Base-by-base conservation (phyloP, 1,139 yeast species). In the Sugiyamaella xylanicola region DNA sequence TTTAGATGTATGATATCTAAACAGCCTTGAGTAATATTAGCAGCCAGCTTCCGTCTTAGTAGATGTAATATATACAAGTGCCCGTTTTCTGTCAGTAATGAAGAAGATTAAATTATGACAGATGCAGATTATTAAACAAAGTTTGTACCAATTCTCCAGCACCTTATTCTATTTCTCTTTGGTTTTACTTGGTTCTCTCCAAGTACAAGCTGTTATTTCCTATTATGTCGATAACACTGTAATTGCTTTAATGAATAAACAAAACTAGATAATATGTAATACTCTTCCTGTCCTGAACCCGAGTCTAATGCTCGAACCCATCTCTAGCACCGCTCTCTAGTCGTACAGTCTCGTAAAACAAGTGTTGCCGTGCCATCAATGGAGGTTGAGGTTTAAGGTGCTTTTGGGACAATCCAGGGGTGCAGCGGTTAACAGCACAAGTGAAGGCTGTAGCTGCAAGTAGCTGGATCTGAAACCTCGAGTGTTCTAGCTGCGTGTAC, bases 381-480 rank as follows among this genome's bases (percentile, higher is more conserved):
- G 37, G 37, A 32, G 37, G 37, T 32, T 32, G 37, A 32, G 37
- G 37, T 32, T 11, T 32, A 32, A 32, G 37, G 37, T 11, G 37
- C 15, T 32, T 32, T 32, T 32, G 37, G 37, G 37, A 32, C 37
- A 32, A 32, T 32, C 37, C 37, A 32, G 37, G 37, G 37, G 37
- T 32, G 37, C 37, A 32, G 37, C 37, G 37, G 15, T 8, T n/a
- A n/a, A 7, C 13, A 32, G 37, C 15, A 32, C 15, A 4, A 32
- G 37, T 15, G n/a, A n/a, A n/a, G n/a, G n/a, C n/a, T n/a, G n/a
- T 13, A 4, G 37, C 37, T 8, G 37, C 37, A 32, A 4, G 37
- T n/a, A 7, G 37, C 13, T n/a, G 37, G 37, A 32, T 32, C 37
- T 32, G 37, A 32, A 32, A 32, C 37, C 15, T n/a, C 15, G 13